Evolutionary conservation across 1,284 basidiomycete genomes (phyloP).

Genomic region (Naganishia albida): DNA sequence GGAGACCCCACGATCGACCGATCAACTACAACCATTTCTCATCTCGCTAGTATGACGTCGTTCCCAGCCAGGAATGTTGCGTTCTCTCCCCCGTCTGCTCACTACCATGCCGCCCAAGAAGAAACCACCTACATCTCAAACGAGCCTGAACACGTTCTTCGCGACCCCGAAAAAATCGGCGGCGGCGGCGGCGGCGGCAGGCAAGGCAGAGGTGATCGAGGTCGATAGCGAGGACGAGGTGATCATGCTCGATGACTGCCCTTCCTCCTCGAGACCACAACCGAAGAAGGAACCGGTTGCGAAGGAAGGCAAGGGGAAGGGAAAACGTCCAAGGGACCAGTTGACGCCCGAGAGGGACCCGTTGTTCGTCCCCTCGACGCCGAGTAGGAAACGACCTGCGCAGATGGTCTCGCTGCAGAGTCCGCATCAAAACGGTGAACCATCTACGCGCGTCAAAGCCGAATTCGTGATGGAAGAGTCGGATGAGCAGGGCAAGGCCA

Average conservation of each 20-base stretch:
- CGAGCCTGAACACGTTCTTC: conserved; percentile 26
- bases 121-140: conserved; percentile 5
- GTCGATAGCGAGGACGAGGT: conserved; percentile 5
- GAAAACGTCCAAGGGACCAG: background rate
- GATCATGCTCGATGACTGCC: background rate
- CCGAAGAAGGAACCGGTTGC: background rate
- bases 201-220: conserved; percentile 1
- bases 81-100: background rate
- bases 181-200: background rate
- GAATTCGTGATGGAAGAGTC: background rate
- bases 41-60: conserved; percentile 3
- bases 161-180: background rate
- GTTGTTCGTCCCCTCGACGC: conserved; percentile 16
- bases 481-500: background rate
- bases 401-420: conserved; percentile 15
- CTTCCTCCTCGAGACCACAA: background rate
- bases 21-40: background rate
- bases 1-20: conserved; percentile 9
- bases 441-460: background rate
- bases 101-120: conserved; percentile 5
- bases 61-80: no score
- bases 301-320: background rate
- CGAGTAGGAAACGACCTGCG: background rate
- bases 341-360: conserved; percentile 1
- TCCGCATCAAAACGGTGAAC: conserved; percentile 8